Percentiles rank a stretch among this genome's conserved stretches.
phyloP scores from a whole-genome alignment of 2,329 filamentous ascomycete genomes.

The Graphilbum ipis-grandicollis region DNA sequence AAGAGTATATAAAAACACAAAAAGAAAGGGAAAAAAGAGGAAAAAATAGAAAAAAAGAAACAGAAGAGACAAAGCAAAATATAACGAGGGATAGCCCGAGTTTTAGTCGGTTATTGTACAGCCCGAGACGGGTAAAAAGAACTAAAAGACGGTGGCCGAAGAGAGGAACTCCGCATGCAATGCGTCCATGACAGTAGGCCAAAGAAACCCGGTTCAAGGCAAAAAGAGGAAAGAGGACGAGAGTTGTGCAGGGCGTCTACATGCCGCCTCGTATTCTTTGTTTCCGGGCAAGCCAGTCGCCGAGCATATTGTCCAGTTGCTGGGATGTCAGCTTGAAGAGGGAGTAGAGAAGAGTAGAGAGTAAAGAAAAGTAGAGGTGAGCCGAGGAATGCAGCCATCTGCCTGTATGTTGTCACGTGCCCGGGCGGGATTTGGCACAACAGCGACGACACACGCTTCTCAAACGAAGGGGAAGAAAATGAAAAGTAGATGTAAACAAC shows the following conservation, averaged over 20 bases:
- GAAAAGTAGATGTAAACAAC: slow-evolving; percentile 13
- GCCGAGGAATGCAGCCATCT: too few species aligned
- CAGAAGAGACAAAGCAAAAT: neutral
- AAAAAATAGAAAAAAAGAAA: neutral
- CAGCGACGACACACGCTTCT: neutral
- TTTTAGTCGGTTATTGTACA: too few species aligned
- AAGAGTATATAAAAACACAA: too few species aligned
- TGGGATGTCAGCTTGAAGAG: slow-evolving; percentile 14
- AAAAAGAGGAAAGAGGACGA: too few species aligned
- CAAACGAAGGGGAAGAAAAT: too few species aligned
- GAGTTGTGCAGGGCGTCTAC: slow-evolving; percentile 16
- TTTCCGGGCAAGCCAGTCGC: slow-evolving; percentile 62
- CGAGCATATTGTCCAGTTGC: slow-evolving; percentile 76
- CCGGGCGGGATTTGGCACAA: too few species aligned
- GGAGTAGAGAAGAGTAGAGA: too few species aligned
- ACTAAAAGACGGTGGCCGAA: neutral
- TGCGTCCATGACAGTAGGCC: neutral
- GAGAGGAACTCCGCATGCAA: neutral
- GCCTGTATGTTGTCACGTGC: too few species aligned
- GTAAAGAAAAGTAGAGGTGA: too few species aligned
- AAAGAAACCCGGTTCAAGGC: neutral
- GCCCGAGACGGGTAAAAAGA: neutral
- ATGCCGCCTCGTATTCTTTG: slow-evolving; percentile 38
- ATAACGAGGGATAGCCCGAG: too few species aligned
- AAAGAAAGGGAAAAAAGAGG: neutral